Percentiles rank a stretch among this genome's conserved stretches.
phyloP scores from a whole-genome alignment of 108 stramenopile species.

The Pseudonitzschia delicatissima region DNA sequence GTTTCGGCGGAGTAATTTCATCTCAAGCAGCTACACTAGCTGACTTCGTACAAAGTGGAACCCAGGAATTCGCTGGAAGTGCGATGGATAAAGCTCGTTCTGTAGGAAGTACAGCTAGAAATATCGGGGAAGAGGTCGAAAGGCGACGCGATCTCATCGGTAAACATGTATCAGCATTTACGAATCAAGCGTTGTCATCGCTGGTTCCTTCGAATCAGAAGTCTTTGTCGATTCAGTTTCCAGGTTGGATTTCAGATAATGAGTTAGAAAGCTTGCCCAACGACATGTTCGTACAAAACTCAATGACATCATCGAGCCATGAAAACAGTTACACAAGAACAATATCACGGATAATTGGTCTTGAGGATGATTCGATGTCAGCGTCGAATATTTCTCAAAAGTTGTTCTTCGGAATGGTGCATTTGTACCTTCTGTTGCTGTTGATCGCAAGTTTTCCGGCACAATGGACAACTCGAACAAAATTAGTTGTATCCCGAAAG shows the following conservation, averaged over 20 bases:
- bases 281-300: neutral
- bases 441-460: constrained; percentile 79
- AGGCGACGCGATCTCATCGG: constrained; percentile 27
- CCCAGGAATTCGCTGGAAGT: constrained; percentile 16
- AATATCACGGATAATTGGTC: constrained; percentile 16
- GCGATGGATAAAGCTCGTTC: constrained; percentile 22
- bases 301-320: constrained; percentile 4
- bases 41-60: constrained; percentile 24
- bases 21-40: constrained; percentile 30
- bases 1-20: constrained; percentile 24
- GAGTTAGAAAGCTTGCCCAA: neutral
- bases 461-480: constrained; percentile 42
- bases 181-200: constrained; percentile 19
- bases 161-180: constrained; percentile 33
- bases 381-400: constrained; percentile 62
- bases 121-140: constrained; percentile 38
- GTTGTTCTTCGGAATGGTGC: constrained; percentile 64
- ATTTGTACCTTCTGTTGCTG: constrained; percentile 73
- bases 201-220: constrained; percentile 8
- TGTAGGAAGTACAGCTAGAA: constrained; percentile 33
- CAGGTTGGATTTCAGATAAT: constrained; percentile 11
- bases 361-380: constrained; percentile 10
- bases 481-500: constrained; percentile 39
- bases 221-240: neutral
- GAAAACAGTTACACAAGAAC: constrained; percentile 16